Conservation (phyloP, 345 rosid genomes). For the Atalantia buxifolia region DNA sequence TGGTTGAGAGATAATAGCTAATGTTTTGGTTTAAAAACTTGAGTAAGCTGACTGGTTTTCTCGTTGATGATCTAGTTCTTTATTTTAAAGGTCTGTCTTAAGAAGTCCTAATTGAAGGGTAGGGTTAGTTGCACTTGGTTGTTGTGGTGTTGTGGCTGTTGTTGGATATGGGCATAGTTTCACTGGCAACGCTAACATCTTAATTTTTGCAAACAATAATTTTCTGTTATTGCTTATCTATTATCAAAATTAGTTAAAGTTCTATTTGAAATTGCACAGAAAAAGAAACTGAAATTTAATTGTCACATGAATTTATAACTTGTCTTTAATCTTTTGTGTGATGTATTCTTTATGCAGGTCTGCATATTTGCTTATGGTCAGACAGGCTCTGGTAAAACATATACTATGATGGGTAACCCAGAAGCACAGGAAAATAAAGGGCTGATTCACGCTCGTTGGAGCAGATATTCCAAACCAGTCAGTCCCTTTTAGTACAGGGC, state of each 20-base stretch:
- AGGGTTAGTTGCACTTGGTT: background rate
- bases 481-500: constrained; percentile 67
- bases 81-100: background rate
- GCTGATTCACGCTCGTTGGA: constrained; percentile 86
- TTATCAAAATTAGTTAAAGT: background rate
- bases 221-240: background rate
- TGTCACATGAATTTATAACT: background rate
- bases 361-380: constrained; percentile 99
- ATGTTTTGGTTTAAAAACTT: background rate
- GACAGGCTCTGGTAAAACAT: constrained; percentile 97
- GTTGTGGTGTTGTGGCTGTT: background rate
- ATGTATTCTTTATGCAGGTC: constrained; percentile 42
- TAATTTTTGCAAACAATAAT: no score
- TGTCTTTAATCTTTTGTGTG: background rate
- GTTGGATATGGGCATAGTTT: background rate
- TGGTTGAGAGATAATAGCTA: background rate
- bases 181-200: background rate
- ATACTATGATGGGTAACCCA: constrained; percentile 98
- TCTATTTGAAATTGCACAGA: background rate
- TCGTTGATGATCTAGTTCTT: background rate
- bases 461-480: constrained; percentile 81
- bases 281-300: background rate
- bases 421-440: constrained; percentile 67
- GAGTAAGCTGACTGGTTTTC: background rate
- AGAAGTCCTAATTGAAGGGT: background rate